phyloP scores from a whole-genome alignment of 225 moss, liverwort and hornwort species.

The Bryum argenteum region DNA sequence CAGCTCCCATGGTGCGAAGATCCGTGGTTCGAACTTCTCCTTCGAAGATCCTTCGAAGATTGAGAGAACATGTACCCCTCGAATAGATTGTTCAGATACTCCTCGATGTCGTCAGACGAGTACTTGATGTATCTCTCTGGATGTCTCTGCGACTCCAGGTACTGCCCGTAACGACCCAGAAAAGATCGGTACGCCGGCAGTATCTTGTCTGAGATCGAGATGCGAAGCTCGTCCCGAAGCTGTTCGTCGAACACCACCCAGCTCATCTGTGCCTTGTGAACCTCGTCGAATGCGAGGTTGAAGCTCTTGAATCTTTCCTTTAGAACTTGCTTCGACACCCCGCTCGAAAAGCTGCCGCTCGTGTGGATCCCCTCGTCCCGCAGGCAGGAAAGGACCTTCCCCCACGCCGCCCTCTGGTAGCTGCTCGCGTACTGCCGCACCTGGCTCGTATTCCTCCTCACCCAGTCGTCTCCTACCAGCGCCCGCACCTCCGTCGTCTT shows the following conservation, averaged over 20 bases:
- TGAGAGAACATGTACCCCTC: constrained; percentile 79
- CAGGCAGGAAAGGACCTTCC: constrained; percentile 77
- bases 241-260: constrained; percentile 94
- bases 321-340: constrained; percentile 86
- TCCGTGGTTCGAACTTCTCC: constrained; percentile 43
- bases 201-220: constrained; percentile 86
- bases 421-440: constrained; percentile 78
- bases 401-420: constrained; percentile 97
- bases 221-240: constrained; percentile 94
- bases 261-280: constrained; percentile 89
- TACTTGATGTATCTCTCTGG: constrained; percentile 96
- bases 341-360: constrained; percentile 78
- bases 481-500: constrained; percentile 76
- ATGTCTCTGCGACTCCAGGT: constrained; percentile 83
- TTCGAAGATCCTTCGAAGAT: constrained; percentile 73
- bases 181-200: constrained; percentile 95
- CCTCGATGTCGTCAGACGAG: constrained; percentile 81
- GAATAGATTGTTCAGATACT: constrained; percentile 82
- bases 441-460: constrained; percentile 63
- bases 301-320: constrained; percentile 99
- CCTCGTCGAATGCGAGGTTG: constrained; percentile 91
- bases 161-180: constrained; percentile 87
- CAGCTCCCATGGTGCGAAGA: constrained; percentile 25
- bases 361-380: constrained; percentile 95
- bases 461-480: constrained; percentile 32